Base-by-base conservation (phyloP, 345 rosid species). In the Euclidium syriacum region DNA sequence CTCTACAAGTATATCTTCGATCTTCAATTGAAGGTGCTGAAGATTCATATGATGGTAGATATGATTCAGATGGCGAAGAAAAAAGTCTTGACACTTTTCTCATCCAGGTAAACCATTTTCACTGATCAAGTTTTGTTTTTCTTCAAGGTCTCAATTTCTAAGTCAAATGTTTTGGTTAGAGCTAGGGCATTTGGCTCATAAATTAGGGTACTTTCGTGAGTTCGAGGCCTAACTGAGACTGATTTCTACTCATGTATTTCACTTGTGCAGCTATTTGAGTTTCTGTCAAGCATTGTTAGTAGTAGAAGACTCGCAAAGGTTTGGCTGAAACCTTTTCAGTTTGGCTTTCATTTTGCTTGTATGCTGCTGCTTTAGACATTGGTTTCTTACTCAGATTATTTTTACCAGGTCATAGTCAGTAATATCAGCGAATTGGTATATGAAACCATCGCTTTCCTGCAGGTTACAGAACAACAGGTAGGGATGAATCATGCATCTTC, bases 51-150 rank as follows among this genome's bases (percentile, higher is more conserved):
- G 91, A 80, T 26, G 98, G 84, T 67, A 78, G 83, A 64, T 91
- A 91, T 70, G 98, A 91, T 71, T 91, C 96, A 7, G 98, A 91
- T 80, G 96, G 98, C 70, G 88, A 77, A 50, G 98, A 91, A 74
- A 88, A 70, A 73, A 85, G 95, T 75, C 87, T 91, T 73, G 96
- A 88, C 76, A 86, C 95, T 51, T 91, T 91, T 72, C 73, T 86
- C 68, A 70, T 88, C 65, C 98, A 91, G 95, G 98, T 88, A 75
- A 58, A 18, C 23, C 15, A 12, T 33, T 62, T 54, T 54, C 17
- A 22, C 52, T 46, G 62, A 47, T 38, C 36, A 70, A 47, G 2
- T 2, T 46, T 35, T 44, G 20, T 55, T 62, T 36, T 27, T 34
- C 51, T 46, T 29, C 57, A 61, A 35, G 57, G 39, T 52, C 34